phyloP scores from a whole-genome alignment of 495 filamentous ascomycete species.

The Physcia stellaris region DNA sequence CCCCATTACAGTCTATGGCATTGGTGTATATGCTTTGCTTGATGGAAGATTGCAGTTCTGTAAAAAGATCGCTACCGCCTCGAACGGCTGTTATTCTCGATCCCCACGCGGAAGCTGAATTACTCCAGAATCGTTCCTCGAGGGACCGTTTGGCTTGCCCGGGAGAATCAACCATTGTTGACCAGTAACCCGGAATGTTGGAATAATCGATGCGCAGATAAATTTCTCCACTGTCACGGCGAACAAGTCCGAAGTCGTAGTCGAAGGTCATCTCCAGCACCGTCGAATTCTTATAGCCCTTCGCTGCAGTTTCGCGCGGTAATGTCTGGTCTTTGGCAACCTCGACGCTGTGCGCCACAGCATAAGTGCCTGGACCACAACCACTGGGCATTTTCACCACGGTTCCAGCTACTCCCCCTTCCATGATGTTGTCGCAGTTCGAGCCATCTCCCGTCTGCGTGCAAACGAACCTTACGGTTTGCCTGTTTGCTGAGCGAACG shows the following conservation, averaged over 20 bases:
- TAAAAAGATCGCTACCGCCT: too few relatives aligned
- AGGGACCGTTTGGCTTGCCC: too few relatives aligned
- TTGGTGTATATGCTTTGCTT: too few relatives aligned
- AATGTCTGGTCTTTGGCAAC: constrained; percentile 12
- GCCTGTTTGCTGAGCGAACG: constrained; percentile 12
- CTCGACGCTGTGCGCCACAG: constrained; percentile 20
- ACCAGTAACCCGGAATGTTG: constrained; percentile 25
- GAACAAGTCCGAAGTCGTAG: constrained; percentile 22
- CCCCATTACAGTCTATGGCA: too few relatives aligned
- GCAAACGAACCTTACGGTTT: constrained; percentile 15
- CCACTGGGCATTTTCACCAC: constrained; percentile 25
- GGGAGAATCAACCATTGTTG: too few relatives aligned
- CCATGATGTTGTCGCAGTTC: constrained; percentile 22
- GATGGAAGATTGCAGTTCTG: too few relatives aligned
- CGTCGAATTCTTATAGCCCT: neutral
- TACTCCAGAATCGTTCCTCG: too few relatives aligned
- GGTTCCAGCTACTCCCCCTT: constrained; percentile 18
- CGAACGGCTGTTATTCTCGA: too few relatives aligned
- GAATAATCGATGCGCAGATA: constrained; percentile 25
- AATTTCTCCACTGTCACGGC: constrained; percentile 19
- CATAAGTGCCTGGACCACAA: constrained; percentile 27
- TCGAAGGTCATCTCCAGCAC: constrained; percentile 24
- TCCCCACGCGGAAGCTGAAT: too few relatives aligned
- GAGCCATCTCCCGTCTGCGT: constrained; percentile 12
- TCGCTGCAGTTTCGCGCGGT: constrained; percentile 5